Evolutionary conservation across 164 flowering plant genomes (phyloP), one percentile per base, ranked within the genome.

Genomic region (Warburgia ugandensis): DNA sequence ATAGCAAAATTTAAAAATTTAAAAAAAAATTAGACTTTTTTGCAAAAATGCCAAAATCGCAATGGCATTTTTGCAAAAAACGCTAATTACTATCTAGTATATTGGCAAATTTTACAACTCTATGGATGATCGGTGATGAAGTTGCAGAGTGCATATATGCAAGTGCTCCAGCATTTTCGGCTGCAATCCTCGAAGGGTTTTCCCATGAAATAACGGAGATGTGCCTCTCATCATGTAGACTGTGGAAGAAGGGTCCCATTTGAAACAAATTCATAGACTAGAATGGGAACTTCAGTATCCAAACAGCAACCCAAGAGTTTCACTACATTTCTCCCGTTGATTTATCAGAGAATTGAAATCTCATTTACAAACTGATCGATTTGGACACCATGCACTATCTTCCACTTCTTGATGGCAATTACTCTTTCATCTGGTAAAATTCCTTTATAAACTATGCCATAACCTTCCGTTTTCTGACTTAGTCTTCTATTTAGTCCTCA

Each of bases 271-370:
- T 78, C 84, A 27, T 73, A 76, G 7, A 76, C 79, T 12, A 78
- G 50, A 12, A 69, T 17, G 0, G 77, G 77, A 3, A 73, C 73
- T 55, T 63, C 67, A 9, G 70, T 65, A 51, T 73, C 81, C 12
- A 72, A 54, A 37, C 77, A 73, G 16, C 74, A 71, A 1, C 79
- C 76, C 35, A 73, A 20, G 8, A 75, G 64, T 32, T 63, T 73
- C 1, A 73, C 82, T 2, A 71, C 73, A 41, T 77, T 68, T 25
- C 69, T 63, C 28, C 75, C 81, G 49, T 74, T 74, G 49, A 72
- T 66, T 55, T 69, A 77, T 4, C 16, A 22, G 39, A 17, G 39
- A 2, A 36, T 36, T 11, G 39, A 22, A 25, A 45, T 25, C 30
- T 45, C 48, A 17, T 45, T 45, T 25, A 45, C 27, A 30, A 45